Percentiles rank a stretch among this genome's conserved stretches.
phyloP scores from a whole-genome alignment of 2,329 filamentous ascomycete species.

The Trichoderma arundinaceum region DNA sequence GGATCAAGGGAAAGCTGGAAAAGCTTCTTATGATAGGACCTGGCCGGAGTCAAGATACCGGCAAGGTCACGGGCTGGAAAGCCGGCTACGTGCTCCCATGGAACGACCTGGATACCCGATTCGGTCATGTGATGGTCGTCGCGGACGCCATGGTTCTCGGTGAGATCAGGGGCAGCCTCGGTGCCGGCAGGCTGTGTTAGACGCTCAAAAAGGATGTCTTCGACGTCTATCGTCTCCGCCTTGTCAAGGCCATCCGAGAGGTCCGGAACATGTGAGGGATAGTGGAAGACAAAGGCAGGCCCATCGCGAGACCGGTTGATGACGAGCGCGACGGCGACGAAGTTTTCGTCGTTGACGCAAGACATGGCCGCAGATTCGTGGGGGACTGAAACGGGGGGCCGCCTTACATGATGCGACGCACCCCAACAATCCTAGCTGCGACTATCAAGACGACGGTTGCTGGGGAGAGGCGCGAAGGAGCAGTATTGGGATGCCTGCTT shows the following conservation, averaged over 20 bases:
- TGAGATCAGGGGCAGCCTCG: slow-evolving; percentile 42
- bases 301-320: slow-evolving; percentile 77
- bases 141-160: slow-evolving; percentile 56
- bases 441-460: background rate
- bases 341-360: slow-evolving; percentile 59
- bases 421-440: background rate
- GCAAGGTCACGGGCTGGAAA: slow-evolving; percentile 79
- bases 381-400: slow-evolving; percentile 10
- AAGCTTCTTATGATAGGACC: slow-evolving; percentile 77
- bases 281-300: slow-evolving; percentile 84
- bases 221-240: slow-evolving; percentile 50
- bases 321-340: slow-evolving; percentile 74
- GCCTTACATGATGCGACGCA: slow-evolving; percentile 23
- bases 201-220: slow-evolving; percentile 58
- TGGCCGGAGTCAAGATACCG: slow-evolving; percentile 76
- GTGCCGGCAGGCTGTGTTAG: slow-evolving; percentile 47
- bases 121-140: slow-evolving; percentile 63
- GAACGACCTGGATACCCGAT: slow-evolving; percentile 62
- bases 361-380: slow-evolving; percentile 50
- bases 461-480: slow-evolving; percentile 6
- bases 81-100: slow-evolving; percentile 76
- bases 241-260: slow-evolving; percentile 45
- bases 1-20: slow-evolving; percentile 85
- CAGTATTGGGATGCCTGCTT: background rate
- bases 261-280: slow-evolving; percentile 66